Conservation (phyloP, 2,329 filamentous ascomycete genomes). For the Epichloe typhina region DNA sequence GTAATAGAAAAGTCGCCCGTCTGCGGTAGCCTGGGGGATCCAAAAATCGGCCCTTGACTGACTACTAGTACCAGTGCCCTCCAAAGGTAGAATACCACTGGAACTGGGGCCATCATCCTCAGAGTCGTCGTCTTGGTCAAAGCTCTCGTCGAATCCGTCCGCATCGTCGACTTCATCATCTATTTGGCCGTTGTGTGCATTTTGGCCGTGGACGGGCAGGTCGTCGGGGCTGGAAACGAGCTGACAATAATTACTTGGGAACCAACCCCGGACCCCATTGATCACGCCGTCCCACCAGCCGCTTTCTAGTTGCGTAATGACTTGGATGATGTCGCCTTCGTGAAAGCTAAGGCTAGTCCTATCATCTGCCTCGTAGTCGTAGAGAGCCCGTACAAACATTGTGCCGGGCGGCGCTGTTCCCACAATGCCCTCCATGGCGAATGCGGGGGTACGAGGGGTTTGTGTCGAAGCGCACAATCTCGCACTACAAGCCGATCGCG, state of each 20-base stretch:
- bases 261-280: conserved; percentile 93
- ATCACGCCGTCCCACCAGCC: conserved; percentile 99
- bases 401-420: conserved; percentile 48
- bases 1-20: conserved; percentile 92
- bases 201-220: conserved; percentile 46
- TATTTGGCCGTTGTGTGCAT: conserved; percentile 37
- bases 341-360: conserved; percentile 93
- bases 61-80: conserved; percentile 46
- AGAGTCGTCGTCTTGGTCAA: conserved; percentile 53
- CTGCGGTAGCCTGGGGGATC: conserved; percentile 88
- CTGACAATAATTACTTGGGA: conserved; percentile 96
- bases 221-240: conserved; percentile 69
- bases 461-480: conserved; percentile 1
- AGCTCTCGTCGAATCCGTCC: conserved; percentile 53
- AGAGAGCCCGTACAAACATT: conserved; percentile 89
- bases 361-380: conserved; percentile 97
- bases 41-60: conserved; percentile 85
- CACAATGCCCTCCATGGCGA: conserved; percentile 47
- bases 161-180: conserved; percentile 52
- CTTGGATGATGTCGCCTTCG: conserved; percentile 93
- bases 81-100: conserved; percentile 52
- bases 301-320: conserved; percentile 94
- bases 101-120: conserved; percentile 44
- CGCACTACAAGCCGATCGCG: not conserved
- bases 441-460: conserved; percentile 2